These are phyloP conservation scores for Capsicum baccatum DNA, from an alignment of 257 asterid genomes.

Conservation along the genomic window DNA sequence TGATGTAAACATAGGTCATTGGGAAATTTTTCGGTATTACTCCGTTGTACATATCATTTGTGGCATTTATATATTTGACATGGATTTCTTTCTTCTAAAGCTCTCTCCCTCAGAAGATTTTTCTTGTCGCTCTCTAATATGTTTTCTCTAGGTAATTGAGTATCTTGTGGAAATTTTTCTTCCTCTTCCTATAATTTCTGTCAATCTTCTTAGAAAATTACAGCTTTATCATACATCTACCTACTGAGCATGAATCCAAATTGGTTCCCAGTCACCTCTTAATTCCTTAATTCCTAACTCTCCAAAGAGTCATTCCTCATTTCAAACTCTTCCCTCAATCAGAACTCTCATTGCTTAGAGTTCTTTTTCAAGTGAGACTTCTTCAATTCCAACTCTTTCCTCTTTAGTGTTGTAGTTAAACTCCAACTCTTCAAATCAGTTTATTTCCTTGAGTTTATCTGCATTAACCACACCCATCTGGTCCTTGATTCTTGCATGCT, in stretches of 20 bases:
- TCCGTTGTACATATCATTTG: neutral
- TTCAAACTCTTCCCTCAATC: too few relatives aligned
- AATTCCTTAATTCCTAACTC: neutral
- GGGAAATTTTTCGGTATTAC: neutral
- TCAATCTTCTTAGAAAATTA: neutral
- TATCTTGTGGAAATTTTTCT: neutral
- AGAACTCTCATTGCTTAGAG: too few relatives aligned
- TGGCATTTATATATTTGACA: neutral
- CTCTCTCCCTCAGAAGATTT: neutral
- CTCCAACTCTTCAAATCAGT: too few relatives aligned
- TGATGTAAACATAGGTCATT: neutral
- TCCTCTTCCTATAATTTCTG: constrained; percentile 3
- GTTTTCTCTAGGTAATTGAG: neutral
- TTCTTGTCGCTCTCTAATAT: neutral
- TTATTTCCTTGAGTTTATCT: too few relatives aligned
- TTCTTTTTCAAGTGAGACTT: too few relatives aligned
- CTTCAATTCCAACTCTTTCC: too few relatives aligned
- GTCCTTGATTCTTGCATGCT: too few relatives aligned
- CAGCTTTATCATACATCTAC: neutral
- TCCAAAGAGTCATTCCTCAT: too few relatives aligned
- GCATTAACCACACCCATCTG: too few relatives aligned
- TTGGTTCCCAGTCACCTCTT: neutral
- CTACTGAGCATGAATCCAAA: neutral
- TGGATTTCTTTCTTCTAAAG: constrained; percentile 9
- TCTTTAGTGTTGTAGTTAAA: too few relatives aligned